These are phyloP conservation scores for Paramecium biaurelia DNA, from an alignment of 73 alveolate species.

Conservation along the genomic window DNA sequence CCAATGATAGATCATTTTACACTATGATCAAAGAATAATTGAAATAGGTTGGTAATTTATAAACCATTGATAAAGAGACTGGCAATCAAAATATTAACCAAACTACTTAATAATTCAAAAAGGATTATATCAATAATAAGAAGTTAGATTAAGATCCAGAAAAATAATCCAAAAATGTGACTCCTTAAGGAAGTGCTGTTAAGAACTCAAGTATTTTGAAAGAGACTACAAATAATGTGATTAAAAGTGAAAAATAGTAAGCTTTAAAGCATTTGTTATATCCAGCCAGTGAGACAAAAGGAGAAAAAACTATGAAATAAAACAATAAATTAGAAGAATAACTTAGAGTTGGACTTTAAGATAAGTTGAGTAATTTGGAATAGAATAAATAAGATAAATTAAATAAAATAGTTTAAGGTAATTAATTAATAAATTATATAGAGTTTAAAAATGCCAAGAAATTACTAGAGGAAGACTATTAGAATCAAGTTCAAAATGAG, in stretches of 20 bases:
- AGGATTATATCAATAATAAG: not conserved
- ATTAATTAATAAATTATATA: not conserved
- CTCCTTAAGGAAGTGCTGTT: slow-evolving; percentile 9
- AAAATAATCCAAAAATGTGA: not conserved
- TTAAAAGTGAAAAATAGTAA: not conserved
- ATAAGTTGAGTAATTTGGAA: not conserved
- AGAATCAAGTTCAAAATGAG: not conserved
- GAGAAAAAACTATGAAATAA: not conserved
- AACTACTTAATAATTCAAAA: not conserved
- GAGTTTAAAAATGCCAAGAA: not conserved
- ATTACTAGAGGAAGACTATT: not conserved
- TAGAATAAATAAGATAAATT: not conserved
- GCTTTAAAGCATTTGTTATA: not conserved
- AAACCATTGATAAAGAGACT: not conserved
- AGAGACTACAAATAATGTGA: not conserved
- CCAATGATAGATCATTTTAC: slow-evolving; percentile 34
- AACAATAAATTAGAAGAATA: not conserved
- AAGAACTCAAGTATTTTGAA: not conserved
- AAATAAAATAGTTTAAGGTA: not conserved
- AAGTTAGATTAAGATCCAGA: not conserved
- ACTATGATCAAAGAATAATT: not conserved
- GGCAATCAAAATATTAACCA: not conserved
- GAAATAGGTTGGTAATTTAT: not conserved
- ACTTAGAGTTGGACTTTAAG: not conserved
- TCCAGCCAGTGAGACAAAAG: not conserved